Percentiles rank a stretch among this genome's conserved stretches.
These are phyloP conservation scores for Lactarius tabidus DNA, from an alignment of 768 basidiomycete genomes.

Conservation along the genomic window DNA sequence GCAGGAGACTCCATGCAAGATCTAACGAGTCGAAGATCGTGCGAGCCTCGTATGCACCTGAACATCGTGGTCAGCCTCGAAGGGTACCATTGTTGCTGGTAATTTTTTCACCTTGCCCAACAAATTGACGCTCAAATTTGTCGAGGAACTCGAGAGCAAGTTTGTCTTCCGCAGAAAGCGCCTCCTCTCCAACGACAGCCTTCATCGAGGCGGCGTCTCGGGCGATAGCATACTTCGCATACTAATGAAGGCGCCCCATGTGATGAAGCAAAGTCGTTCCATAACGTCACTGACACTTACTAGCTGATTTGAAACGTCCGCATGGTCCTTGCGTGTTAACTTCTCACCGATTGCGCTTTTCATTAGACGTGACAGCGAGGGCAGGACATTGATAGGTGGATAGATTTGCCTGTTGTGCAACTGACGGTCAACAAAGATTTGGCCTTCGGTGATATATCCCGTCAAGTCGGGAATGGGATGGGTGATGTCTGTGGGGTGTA, in stretches of 20 bases:
- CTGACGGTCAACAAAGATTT: constrained; percentile 98
- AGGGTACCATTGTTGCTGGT: neutral
- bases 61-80: neutral
- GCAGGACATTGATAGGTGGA: constrained; percentile 98
- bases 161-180: constrained; percentile 91
- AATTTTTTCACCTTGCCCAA: constrained; percentile 72
- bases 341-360: constrained; percentile 99
- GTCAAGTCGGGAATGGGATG: constrained; percentile 99
- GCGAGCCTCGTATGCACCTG: constrained; percentile 91
- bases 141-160: constrained; percentile 95
- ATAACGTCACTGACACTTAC: constrained; percentile 42
- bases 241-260: constrained; percentile 44
- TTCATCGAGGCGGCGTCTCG: constrained; percentile 98
- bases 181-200: constrained; percentile 98
- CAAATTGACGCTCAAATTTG: constrained; percentile 96
- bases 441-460: constrained; percentile 98
- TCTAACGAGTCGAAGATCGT: constrained; percentile 97
- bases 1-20: constrained; percentile 91
- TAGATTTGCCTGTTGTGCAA: constrained; percentile 96
- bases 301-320: constrained; percentile 98
- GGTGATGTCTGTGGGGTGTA: constrained; percentile 76
- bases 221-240: constrained; percentile 97
- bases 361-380: constrained; percentile 98
- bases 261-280: constrained; percentile 21
- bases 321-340: constrained; percentile 96